Evolutionary conservation across 2,329 filamentous ascomycete species (phyloP), one percentile per base, ranked within the genome.

Genomic region (Fusarium chaquense): DNA sequence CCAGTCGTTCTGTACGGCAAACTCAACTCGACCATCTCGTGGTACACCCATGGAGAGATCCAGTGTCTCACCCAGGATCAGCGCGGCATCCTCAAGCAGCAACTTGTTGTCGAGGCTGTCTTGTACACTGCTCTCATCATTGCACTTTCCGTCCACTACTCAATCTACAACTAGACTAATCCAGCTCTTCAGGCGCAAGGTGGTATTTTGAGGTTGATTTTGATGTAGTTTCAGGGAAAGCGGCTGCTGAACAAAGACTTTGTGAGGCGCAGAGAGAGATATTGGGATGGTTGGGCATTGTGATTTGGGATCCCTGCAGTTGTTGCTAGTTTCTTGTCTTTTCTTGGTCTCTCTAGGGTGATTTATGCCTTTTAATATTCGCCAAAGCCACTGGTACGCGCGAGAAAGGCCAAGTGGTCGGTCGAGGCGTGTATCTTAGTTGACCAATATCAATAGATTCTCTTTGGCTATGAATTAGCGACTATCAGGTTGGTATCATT

Each of bases 31-130:
- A 80, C 80, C 0, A 79, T 87, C 30, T 80, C 80, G 9, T 87
- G 84, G 84, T 82, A 80, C 54, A 85, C 84, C 0, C 75, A 78
- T 3, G 85, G 85, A 8, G 81, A 85, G 70, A 79, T 81, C 28
- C 75, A 78, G 24, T 72, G 72, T 11, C 75, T 86, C 26, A 82
- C 76, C 7, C 35, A 50, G 13, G 64, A 72, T 8, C 80, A 81
- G 65, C 73, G 77, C 4, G 65, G 60, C 5, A 69, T 70, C 6
- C 65, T 81, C 15, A 77, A 75, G 47, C 73, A 75, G 28, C 81
- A 84, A 70, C 76, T 86, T 12, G 53, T 81, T 12, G 68, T 73
- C 4, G 77, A 82, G 59, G 74, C 75, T 11, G 62, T 81, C 7
- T 15, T 78, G 1, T 81, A 80, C 53, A 67, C 76, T 8, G 69